Evolutionary conservation across 2,329 filamentous ascomycete genomes (phyloP), one percentile per base, ranked within the genome.

Genomic region (Colletotrichum higginsianum): DNA sequence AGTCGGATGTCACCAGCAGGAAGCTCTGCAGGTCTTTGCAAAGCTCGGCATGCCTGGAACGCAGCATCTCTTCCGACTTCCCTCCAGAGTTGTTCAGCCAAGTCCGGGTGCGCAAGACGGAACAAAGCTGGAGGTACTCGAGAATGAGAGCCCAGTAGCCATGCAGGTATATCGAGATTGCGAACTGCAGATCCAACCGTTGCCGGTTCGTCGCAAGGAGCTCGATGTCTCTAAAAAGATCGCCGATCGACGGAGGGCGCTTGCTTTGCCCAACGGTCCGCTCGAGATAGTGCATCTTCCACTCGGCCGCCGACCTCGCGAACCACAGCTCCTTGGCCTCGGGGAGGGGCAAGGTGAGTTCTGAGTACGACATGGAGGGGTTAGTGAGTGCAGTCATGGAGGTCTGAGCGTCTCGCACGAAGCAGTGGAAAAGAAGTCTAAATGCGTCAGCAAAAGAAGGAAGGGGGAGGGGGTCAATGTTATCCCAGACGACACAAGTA

Each of bases 301-400:
- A 94, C 72, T 90, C 87, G 21, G 82, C 77, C 2, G 92, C 90
- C 0, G 86, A 87, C 40, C 86, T 85, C 2, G 92, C 92, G 58
- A 89, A 86, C 92, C 92, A 95, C 2, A 94, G 79, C 15, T 87
- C 84, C 65, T 87, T 85, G 0, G 88, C 83, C 71, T 88, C 88
- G 0, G 92, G 92, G 0, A 94, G 79, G 1, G 91, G 91, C 3
- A 94, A 81, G 4, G 88, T 88, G 60, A 94, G 81, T 75, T 94
- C 92, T 0, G 90, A 86, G 75, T 93, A 94, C 0, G 91, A 92
- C 74, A 94, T 89, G 23, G 90, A 82, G 0, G 91, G 90, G 70
- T 88, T 91, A 26, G 88, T 89, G 65, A 92, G 83, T 4, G 92
- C 85, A 1, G 90, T 89, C 82, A 94, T 91, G 2, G 92, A 93